A percentile compares a stretch with the other conserved stretches of the same genome.
Conservation (phyloP, 306 rosid species). For the Fagus crenata region DNA sequence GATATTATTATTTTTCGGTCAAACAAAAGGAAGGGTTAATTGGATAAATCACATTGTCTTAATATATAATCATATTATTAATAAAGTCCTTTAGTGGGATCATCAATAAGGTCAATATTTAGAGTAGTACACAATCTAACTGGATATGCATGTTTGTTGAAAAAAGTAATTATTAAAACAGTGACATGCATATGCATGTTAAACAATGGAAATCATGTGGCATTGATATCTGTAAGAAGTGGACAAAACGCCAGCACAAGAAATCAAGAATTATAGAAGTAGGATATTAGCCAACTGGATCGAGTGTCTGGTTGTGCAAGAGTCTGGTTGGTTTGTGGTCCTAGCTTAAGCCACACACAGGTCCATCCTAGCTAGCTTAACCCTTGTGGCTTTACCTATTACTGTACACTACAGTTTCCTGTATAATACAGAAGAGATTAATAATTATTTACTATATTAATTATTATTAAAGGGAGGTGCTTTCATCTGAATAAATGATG, state of each 20-base stretch:
- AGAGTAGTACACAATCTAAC: too few relatives aligned
- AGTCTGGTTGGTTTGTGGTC: constrained; percentile 16
- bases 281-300: constrained; percentile 23
- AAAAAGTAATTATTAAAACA: too few relatives aligned
- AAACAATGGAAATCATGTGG: too few relatives aligned
- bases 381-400: neutral
- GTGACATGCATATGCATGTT: too few relatives aligned
- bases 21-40: too few relatives aligned
- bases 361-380: neutral
- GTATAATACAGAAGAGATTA: neutral
- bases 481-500: neutral
- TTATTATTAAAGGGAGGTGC: neutral
- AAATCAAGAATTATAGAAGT: constrained; percentile 10
- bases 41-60: too few relatives aligned
- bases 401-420: neutral
- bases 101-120: too few relatives aligned
- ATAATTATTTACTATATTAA: neutral
- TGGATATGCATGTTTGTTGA: too few relatives aligned
- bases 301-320: constrained; percentile 6
- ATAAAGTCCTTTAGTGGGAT: too few relatives aligned
- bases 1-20: too few relatives aligned
- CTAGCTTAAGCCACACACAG: neutral
- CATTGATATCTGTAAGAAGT: neutral
- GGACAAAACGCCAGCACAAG: constrained; percentile 28
- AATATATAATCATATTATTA: too few relatives aligned